Percentiles rank a stretch among this genome's conserved stretches.
Conservation (phyloP, 345 rosid genomes). For the Cochlearia excelsa region DNA sequence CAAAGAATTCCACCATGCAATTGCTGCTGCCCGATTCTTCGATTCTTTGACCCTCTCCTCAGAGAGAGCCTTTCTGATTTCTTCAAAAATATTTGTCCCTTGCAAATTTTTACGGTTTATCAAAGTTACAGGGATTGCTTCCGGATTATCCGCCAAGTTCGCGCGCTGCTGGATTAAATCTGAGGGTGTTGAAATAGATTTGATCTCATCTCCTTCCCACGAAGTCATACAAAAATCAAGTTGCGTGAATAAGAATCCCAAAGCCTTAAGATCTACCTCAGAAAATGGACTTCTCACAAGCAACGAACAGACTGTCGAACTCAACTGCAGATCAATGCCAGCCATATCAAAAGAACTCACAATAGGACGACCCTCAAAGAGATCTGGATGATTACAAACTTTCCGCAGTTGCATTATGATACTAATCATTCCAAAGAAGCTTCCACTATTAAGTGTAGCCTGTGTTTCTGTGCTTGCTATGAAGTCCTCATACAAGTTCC, state of each 20-base stretch:
- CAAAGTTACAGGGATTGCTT: slow-evolving; percentile 41
- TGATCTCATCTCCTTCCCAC: slow-evolving; percentile 84
- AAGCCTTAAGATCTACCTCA: slow-evolving; percentile 50
- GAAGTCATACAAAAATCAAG: slow-evolving; percentile 75
- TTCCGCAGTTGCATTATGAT: slow-evolving; percentile 99
- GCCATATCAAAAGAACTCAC: slow-evolving; percentile 94
- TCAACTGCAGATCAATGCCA: slow-evolving; percentile 72
- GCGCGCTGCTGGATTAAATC: slow-evolving; percentile 54
- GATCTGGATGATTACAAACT: slow-evolving; percentile 99
- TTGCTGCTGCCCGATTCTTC: slow-evolving; percentile 69
- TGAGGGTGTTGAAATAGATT: slow-evolving; percentile 71
- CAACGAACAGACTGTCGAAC: slow-evolving; percentile 68
- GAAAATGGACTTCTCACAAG: slow-evolving; percentile 64
- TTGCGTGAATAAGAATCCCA: slow-evolving; percentile 82
- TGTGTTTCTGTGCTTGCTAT: slow-evolving; percentile 99
- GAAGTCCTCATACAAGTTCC: slow-evolving; percentile 96
- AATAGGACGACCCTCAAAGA: slow-evolving; percentile 99
- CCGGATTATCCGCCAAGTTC: slow-evolving; percentile 39
- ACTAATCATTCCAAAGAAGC: slow-evolving; percentile 99
- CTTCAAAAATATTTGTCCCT: slow-evolving; percentile 81
- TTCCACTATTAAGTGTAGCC: slow-evolving; percentile 89
- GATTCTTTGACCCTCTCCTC: slow-evolving; percentile 77
- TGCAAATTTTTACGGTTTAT: slow-evolving; percentile 41
- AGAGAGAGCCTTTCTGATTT: slow-evolving; percentile 66
- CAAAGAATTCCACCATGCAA: slow-evolving; percentile 99